Base-by-base conservation (phyloP, 441 rosid species). In the Adansonia grandidieri region DNA sequence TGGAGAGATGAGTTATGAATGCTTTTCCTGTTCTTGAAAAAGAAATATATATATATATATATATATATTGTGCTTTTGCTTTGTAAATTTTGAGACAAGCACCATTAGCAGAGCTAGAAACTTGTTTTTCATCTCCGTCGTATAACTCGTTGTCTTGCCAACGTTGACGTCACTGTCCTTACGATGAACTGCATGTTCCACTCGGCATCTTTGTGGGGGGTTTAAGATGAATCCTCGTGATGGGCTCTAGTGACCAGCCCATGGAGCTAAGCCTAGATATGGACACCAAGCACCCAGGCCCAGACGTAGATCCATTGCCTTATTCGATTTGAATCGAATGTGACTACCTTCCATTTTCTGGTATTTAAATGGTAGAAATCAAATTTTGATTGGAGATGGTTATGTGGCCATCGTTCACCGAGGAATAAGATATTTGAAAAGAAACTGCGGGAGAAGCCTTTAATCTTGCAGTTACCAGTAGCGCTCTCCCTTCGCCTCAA, bases 351-450 rank as follows among this genome's bases (percentile, higher is more conserved):
- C 37, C 17, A 24, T 69, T 68, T 47, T 48, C 57, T 28, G 20
- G 22, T 6, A 24, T 58, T 45, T 19, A 7, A 19, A 50, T 19
- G 1, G 24, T 20, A 24, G 44, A 22, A 22, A 24, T 50, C 2
- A 51, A 24, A 1, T 72, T 54, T 37, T 72, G 24, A 54, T 7
- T 37, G 45, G 28, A 54, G 45, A 70, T 24, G 60, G 37, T 72
- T 54, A 1, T 32, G 75, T 72, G 75, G 75, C 51, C 64, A 17
- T 56, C 1, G 51, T 72, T 72, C 51, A 17, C 64, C 0, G 50
- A 17, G 75, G 64, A 32, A n/a, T 14, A 9, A 72, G 75, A 72
- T 72, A 72, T 72, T 72, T 72, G 37, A 17, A 71, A 32, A 53
- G 63, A 28, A 8, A 9, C 28, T 2, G 56, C 40, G 9, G 54